Base-by-base conservation (phyloP, 148 eudicot genomes). In the Polygonum maritimum region DNA sequence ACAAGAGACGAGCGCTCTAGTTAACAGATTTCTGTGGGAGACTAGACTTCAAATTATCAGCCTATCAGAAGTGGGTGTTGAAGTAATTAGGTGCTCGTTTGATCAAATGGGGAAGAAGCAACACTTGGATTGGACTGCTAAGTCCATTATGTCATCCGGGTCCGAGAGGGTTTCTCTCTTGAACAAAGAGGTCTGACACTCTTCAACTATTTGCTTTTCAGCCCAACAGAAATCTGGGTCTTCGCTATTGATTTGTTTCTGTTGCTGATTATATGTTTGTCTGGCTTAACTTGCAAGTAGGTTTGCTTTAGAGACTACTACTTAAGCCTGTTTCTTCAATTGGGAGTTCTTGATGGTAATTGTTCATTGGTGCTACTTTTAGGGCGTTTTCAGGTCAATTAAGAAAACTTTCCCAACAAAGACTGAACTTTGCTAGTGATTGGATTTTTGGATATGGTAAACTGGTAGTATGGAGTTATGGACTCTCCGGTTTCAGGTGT, bases 71-170 rank as follows among this genome's bases (percentile, higher is more conserved):
- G 18, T 51, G 63, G 63, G 36, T 60, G 7, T 26, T 1, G 31
- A 26, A 60, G 45, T 41, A 41, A 41, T 60, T 31, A 12, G 69
- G 69, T 31, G 69, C 10, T 60, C 16, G 21, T 67, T 38, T 67
- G 71, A 36, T 67, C 71, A 67, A 67, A 67, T 67, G 71, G 71
- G 44, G 21, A 67, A 67, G 71, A 67, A 67, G 41, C 71, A 67
- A 38, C 41, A 67, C 45, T 35, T 67, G 45, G 71, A 67, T 67
- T 62, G 69, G 69, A 62, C 69, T 62, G 69, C 69, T 26, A 62
- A 62, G 33, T 62, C 69, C 31, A 62, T 62, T 12, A 62, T 62
- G 69, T 67, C 71, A 19, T 14, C 44, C 11, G 71, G 71, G 45
- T 67, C 71, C 38, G 71, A 67, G n/a, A 67, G 71, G 21, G 71